These are phyloP conservation scores for Leccinellum albellum DNA, from an alignment of 768 basidiomycete genomes.

Conservation along the genomic window DNA sequence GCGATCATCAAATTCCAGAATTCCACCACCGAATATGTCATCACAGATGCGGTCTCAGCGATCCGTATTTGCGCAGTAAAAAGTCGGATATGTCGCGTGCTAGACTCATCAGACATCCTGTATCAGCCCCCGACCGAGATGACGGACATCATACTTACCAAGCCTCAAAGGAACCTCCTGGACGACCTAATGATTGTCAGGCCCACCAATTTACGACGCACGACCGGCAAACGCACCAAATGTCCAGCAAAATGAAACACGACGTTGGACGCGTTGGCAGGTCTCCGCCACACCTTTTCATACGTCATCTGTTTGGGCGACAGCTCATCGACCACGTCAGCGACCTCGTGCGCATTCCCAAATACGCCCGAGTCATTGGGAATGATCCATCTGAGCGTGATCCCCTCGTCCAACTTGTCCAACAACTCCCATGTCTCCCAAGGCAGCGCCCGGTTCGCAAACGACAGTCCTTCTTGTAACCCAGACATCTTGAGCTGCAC, in stretches of 20 bases:
- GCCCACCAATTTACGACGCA: neutral
- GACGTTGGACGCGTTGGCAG: conserved; percentile 27
- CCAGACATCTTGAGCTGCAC: conserved; percentile 63
- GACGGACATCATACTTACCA: conserved; percentile 13
- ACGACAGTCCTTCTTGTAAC: conserved; percentile 61
- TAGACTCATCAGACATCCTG: neutral
- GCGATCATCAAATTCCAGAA: neutral
- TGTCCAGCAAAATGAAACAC: conserved; percentile 27
- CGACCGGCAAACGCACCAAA: conserved; percentile 19
- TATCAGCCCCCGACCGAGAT: neutral
- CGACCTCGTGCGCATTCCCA: neutral
- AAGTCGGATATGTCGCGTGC: conserved; percentile 28
- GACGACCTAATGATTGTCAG: conserved; percentile 15
- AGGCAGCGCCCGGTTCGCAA: conserved; percentile 40
- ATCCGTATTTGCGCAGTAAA: conserved; percentile 12
- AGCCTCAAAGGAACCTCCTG: conserved; percentile 30
- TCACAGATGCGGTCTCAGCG: neutral
- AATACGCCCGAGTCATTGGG: conserved; percentile 18
- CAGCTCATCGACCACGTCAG: conserved; percentile 8
- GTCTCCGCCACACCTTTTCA: conserved; percentile 30
- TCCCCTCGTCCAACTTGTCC: conserved; percentile 23
- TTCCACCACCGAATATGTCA: neutral
- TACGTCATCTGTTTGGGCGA: conserved; percentile 6
- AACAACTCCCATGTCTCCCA: conserved; percentile 29
- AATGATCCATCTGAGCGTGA: conserved; percentile 29